These are phyloP conservation scores for Aspergillus ochraceus DNA, from an alignment of 2,329 filamentous ascomycete genomes.

Conservation along the genomic window DNA sequence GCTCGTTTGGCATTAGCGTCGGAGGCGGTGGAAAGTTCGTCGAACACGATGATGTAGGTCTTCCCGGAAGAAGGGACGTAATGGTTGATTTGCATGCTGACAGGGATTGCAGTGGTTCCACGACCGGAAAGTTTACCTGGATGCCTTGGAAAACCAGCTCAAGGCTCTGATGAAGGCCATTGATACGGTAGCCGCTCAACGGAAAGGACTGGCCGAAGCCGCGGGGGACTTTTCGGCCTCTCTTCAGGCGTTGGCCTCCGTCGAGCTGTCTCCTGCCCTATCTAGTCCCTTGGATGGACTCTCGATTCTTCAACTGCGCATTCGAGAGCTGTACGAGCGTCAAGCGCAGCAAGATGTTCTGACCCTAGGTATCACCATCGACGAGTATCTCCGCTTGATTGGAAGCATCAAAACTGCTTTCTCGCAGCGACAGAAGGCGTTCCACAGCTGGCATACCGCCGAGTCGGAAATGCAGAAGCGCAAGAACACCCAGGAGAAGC, in stretches of 20 bases:
- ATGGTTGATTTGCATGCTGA: conserved; percentile 19
- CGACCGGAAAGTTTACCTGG: conserved; percentile 89
- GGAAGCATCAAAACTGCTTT: conserved; percentile 94
- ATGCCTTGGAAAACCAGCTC: conserved; percentile 87
- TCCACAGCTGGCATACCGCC: conserved; percentile 88
- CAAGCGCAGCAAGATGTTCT: conserved; percentile 96
- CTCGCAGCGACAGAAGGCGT: conserved; percentile 88
- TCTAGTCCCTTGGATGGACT: conserved; percentile 88
- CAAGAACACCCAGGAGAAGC: conserved; percentile 84
- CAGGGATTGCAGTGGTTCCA: conserved; percentile 77
- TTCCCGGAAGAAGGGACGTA: neutral
- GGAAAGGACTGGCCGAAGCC: conserved; percentile 89
- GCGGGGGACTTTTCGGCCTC: conserved; percentile 92
- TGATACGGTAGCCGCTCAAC: conserved; percentile 86
- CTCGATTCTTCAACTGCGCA: conserved; percentile 89
- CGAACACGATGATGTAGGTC: conserved; percentile 87
- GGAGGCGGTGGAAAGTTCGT: conserved; percentile 83
- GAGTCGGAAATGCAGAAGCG: conserved; percentile 90
- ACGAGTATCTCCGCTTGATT: conserved; percentile 96
- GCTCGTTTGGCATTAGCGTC: conserved; percentile 76
- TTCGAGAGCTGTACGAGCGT: conserved; percentile 91
- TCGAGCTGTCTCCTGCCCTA: conserved; percentile 85
- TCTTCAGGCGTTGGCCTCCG: conserved; percentile 85
- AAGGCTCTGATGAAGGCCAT: conserved; percentile 90
- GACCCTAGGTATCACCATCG: conserved; percentile 94